phyloP scores from a whole-genome alignment of 2,329 filamentous ascomycete genomes.

The Pyrenochaeta sp. region DNA sequence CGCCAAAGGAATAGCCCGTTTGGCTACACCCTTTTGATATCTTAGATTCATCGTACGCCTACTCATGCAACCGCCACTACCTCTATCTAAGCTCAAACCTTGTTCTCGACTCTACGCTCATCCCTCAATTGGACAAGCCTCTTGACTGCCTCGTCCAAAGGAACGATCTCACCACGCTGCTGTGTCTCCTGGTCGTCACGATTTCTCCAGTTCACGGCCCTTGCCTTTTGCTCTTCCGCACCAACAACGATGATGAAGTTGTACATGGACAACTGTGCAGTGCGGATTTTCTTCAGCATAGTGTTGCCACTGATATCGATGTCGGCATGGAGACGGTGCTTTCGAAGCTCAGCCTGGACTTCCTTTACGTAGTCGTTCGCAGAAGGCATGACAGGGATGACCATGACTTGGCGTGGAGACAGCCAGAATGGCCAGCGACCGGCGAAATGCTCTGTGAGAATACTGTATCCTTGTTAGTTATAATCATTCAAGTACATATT shows the following conservation, averaged over 20 bases:
- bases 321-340: slow-evolving; percentile 73
- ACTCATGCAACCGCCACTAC: slow-evolving; percentile 4
- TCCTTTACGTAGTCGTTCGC: slow-evolving; percentile 77
- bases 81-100: slow-evolving; percentile 17
- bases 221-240: slow-evolving; percentile 65
- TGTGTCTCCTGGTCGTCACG: slow-evolving; percentile 69
- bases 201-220: slow-evolving; percentile 70
- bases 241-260: slow-evolving; percentile 82
- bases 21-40: slow-evolving; percentile 5
- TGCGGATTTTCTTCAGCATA: slow-evolving; percentile 89
- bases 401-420: slow-evolving; percentile 79
- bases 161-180: slow-evolving; percentile 67
- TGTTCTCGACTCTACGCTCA: slow-evolving; percentile 49
- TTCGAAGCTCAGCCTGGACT: slow-evolving; percentile 72
- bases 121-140: slow-evolving; percentile 59
- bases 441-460: slow-evolving; percentile 82
- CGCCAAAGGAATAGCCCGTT: too few species aligned
- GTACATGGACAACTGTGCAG: slow-evolving; percentile 79
- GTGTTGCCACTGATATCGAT: slow-evolving; percentile 78
- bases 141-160: slow-evolving; percentile 64
- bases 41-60: slow-evolving; percentile 9
- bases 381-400: slow-evolving; percentile 78
- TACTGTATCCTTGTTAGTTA: slow-evolving; percentile 47
- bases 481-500: neutral
- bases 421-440: slow-evolving; percentile 93